These are phyloP conservation scores for Whalleya microplaca DNA, from an alignment of 2,329 filamentous ascomycete species.

Conservation along the genomic window DNA sequence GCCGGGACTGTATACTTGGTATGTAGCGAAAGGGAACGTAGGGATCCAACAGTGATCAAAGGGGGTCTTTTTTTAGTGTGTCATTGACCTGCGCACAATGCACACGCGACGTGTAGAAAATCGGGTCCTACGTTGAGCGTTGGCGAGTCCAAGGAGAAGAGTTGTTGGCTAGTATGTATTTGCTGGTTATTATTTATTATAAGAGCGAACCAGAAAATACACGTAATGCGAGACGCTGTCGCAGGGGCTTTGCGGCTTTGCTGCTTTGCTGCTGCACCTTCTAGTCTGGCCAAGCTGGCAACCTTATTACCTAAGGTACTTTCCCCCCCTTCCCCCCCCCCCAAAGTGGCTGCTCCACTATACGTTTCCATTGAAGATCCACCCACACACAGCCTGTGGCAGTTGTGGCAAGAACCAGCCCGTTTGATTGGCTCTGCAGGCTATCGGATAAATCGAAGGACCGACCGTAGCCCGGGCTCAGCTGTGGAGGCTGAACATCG, in stretches of 20 bases:
- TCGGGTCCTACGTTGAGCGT: not conserved
- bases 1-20: too few species aligned
- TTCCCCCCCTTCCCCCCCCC: too few species aligned
- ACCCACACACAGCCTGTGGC: not conserved
- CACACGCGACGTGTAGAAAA: not conserved
- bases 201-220: not conserved
- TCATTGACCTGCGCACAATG: not conserved
- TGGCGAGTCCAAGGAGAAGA: not conserved
- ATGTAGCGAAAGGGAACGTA: not conserved
- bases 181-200: too few species aligned
- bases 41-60: not conserved
- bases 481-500: too few species aligned
- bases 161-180: not conserved
- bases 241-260: constrained; percentile 11
- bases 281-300: constrained; percentile 29
- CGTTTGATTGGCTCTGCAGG: not conserved
- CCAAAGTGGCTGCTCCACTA: constrained; percentile 20
- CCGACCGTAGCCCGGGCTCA: too few species aligned
- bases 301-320: too few species aligned
- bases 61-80: not conserved
- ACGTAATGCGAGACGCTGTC: constrained; percentile 6
- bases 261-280: too few species aligned
- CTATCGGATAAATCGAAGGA: not conserved
- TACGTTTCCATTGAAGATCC: constrained; percentile 19
- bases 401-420: not conserved